Base-by-base conservation (phyloP, 2,329 filamentous ascomycete genomes). In the Colletotrichum aenigma region DNA sequence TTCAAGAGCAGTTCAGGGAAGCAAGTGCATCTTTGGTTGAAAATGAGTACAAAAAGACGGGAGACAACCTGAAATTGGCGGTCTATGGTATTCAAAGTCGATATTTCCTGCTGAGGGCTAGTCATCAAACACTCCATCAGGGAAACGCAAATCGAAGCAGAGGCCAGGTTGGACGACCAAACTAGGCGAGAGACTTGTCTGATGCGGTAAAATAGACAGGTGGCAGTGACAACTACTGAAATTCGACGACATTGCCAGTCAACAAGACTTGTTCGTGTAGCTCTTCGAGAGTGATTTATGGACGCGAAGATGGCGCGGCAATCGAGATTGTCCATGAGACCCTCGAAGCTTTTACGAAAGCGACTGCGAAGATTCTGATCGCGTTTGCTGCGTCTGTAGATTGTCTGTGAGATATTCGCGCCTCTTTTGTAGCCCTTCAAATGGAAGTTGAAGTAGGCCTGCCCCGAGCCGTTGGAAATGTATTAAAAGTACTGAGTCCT, bases 401-500 rank as follows among this genome's bases (percentile, higher is more conserved):
- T 0, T 52, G 10, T 52, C 6, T 48, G 5, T 4, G 18, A 21
- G 18, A 3, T 9, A 4, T n/a, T 21, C n/a, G 43, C 43, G 10
- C 5, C 43, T 6, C 43, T 21, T 48, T 48, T 21, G 6, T 48
- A 3, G 0, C 9, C 10, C 3, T 12, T 4, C 3, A 48, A 48
- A 21, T 21, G 5, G 3, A 48, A 48, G 10, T 21, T 21, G 18
- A 43, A 1, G 38, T 18, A 2, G 8, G 16, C 18, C 9, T 10
- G 3, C 38, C 43, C n/a, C 10, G 43, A 2, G 43, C 10, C 3
- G 43, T 48, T 48, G n/a, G n/a, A 13, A 48, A 21, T 13, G 43
- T 9, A 12, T 7, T 0, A 2, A 21, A 21, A 52, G 10, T 1
- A 52, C 43, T 0, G n/a, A 52, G n/a, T 52, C 43, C 2, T 4